These are phyloP conservation scores for Carex sylvatica DNA, from an alignment of 202 grass and related monocot species.

Conservation along the genomic window DNA sequence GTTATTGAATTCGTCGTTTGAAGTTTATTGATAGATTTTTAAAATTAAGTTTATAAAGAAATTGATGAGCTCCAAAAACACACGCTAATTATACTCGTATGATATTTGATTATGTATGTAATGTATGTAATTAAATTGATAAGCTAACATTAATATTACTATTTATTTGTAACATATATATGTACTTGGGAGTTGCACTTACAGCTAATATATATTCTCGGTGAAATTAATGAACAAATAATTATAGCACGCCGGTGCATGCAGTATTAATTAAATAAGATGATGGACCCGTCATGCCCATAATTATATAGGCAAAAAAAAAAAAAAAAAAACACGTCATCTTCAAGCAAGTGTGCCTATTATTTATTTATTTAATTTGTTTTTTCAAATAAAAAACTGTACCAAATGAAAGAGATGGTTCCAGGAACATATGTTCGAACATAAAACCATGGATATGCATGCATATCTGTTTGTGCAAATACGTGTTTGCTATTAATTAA, in stretches of 20 bases:
- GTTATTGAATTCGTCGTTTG: too few relatives aligned
- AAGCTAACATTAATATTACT: background rate
- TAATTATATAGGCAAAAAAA: background rate
- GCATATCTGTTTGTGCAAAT: too few relatives aligned
- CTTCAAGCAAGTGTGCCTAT: background rate
- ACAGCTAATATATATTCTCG: background rate
- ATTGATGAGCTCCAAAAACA: too few relatives aligned
- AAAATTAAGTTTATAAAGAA: too few relatives aligned
- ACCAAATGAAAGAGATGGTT: background rate
- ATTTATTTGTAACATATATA: background rate
- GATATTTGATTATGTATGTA: too few relatives aligned
- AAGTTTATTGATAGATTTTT: too few relatives aligned
- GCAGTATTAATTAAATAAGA: background rate
- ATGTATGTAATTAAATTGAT: background rate
- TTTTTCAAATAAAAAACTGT: background rate
- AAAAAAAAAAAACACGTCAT: background rate
- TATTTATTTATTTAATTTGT: background rate
- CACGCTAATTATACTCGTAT: too few relatives aligned
- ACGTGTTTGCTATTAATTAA: too few relatives aligned
- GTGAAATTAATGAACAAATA: background rate
- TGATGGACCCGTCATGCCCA: background rate
- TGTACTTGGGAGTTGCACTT: background rate
- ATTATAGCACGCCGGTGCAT: background rate
- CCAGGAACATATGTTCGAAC: background rate
- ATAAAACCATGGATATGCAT: background rate